These are phyloP conservation scores for Bjerkandera adusta DNA, from an alignment of 1,284 basidiomycete genomes.

Conservation along the genomic window DNA sequence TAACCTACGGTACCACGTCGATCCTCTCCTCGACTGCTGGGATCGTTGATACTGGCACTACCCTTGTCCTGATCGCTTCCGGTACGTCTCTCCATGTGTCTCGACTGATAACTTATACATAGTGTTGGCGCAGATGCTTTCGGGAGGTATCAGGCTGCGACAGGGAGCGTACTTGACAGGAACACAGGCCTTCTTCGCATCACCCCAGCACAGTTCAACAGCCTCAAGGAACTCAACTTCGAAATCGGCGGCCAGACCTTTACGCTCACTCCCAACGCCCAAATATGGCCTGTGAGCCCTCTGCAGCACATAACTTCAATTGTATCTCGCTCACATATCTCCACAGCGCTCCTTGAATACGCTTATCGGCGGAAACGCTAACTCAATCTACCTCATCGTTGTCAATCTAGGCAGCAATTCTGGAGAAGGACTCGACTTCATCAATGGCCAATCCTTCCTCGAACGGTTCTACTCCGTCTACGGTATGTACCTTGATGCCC, in stretches of 20 bases:
- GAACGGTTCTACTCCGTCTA: constrained; percentile 67
- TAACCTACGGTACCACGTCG: constrained; percentile 13
- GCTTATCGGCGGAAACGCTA: constrained; percentile 24
- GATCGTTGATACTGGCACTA: constrained; percentile 21
- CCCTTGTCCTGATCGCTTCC: constrained; percentile 19
- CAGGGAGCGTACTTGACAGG: constrained; percentile 35
- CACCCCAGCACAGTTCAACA: constrained; percentile 33
- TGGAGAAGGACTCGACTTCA: constrained; percentile 29
- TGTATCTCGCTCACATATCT: neutral
- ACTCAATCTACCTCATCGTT: constrained; percentile 29
- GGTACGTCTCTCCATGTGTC: constrained; percentile 5
- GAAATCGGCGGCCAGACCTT: constrained; percentile 37
- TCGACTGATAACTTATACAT: neutral
- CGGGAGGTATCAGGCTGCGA: constrained; percentile 32
- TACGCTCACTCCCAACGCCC: constrained; percentile 44
- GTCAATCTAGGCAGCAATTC: constrained; percentile 19
- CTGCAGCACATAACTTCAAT: too few species aligned
- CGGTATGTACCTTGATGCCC: constrained; percentile 23
- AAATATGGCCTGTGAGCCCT: constrained; percentile 42
- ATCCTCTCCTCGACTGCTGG: constrained; percentile 12
- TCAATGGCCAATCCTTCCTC: constrained; percentile 33
- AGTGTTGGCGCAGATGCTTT: constrained; percentile 28
- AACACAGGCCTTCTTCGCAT: constrained; percentile 40
- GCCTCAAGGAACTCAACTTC: constrained; percentile 42
- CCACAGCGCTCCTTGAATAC: constrained; percentile 31